Evolutionary conservation across 257 asterid genomes (phyloP).

Genomic region (Solanum appendiculatum): DNA sequence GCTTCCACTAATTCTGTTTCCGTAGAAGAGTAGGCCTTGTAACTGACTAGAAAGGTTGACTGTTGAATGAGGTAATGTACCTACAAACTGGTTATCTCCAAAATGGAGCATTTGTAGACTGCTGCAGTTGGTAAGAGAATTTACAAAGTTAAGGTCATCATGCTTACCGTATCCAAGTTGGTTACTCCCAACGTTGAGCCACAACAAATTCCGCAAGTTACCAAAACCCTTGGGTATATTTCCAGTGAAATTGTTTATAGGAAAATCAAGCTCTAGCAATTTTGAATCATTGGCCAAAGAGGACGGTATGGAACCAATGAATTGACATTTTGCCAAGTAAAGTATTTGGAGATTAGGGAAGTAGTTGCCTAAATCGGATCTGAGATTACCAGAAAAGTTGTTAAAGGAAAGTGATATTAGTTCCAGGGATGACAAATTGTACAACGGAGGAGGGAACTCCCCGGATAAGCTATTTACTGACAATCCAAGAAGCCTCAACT

Average conservation of each 20-base stretch:
- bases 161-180: conserved; percentile 18
- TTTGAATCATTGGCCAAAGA: conserved; percentile 33
- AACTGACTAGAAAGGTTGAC: conserved; percentile 26
- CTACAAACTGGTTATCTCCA: conserved; percentile 24
- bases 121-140: conserved; percentile 31
- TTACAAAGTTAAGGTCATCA: conserved; percentile 22
- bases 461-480: conserved; percentile 21
- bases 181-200: conserved; percentile 20
- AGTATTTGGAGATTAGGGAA: conserved; percentile 20
- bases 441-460: conserved; percentile 26
- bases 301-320: conserved; percentile 25
- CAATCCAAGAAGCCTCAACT: conserved; percentile 10
- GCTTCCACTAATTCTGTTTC: conserved; percentile 24
- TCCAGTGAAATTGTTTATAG: conserved; percentile 27
- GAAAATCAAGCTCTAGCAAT: conserved; percentile 18
- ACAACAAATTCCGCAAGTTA: conserved; percentile 7
- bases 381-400: conserved; percentile 24
- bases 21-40: conserved; percentile 8
- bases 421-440: conserved; percentile 26
- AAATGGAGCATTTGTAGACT: conserved; percentile 15
- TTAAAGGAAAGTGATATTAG: conserved; percentile 21
- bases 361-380: conserved; percentile 22
- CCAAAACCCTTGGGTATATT: conserved; percentile 25
- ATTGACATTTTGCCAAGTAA: conserved; percentile 22
- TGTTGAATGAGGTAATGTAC: conserved; percentile 19